Evolutionary conservation across 176 grass and related monocot genomes (phyloP), one percentile per base, ranked within the genome.

Genomic region (Oryza glumipatula): DNA sequence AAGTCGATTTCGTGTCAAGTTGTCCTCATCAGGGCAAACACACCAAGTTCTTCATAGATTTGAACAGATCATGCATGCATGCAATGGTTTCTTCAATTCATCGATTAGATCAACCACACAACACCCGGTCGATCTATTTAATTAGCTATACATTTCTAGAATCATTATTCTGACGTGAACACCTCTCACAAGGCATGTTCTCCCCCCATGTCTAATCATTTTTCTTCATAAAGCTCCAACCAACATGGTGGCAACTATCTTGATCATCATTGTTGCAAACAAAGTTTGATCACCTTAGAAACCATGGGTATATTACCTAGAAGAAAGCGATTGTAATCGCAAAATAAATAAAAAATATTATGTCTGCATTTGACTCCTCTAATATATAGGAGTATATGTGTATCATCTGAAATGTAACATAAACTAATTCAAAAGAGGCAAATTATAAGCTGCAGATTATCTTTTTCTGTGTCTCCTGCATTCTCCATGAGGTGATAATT

Each of bases 91-190:
- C 43, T 41, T 41, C 7, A 41, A 41, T 7, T 61, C 58, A 24
- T 11, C 8, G 1, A 66, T 52, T 67, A 56, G 68, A 58, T 56
- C 54, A 73, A 65, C 80, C 74, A 77, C 39, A 30, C 49, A 52
- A 60, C 54, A 60, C 54, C 46, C 54, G 39, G 39, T 41, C 11
- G n/a, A 44, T 41, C 11, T 21, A 36, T 9, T 73, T 67, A 41
- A 45, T 86, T 44, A 75, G n/a, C 21, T 63, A 35, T 49, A 41
- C 39, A 9, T 63, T 70, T 38, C 67, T 21, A 73, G 48, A 73
- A 65, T 74, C 86, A 38, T 84, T 41, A 68, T 33, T 26, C 32
- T 64, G 69, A 88, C 87, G 87, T 84, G 87, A 84, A 78, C 69
- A 13, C 80, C 74, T 79, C 80, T 79, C 68, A 76, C 47, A 19